Percentiles rank a stretch among this genome's conserved stretches.
phyloP scores from a whole-genome alignment of 305 asterid genomes.

The Salvia sclarea region DNA sequence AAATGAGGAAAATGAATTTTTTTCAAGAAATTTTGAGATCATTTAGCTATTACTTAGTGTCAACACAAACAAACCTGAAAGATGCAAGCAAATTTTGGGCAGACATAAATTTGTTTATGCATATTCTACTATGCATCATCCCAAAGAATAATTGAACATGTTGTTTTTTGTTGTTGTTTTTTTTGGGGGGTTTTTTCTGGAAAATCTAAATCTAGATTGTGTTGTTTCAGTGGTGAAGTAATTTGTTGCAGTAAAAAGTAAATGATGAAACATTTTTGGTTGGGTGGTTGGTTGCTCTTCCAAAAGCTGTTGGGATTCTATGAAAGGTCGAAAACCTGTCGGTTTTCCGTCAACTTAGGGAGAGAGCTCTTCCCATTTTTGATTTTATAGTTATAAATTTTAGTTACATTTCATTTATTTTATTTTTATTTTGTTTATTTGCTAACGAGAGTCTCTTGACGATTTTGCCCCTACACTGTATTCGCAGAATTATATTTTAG shows the following conservation, averaged over 20 bases:
- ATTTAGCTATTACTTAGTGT: constrained; percentile 20
- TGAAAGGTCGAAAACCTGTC: constrained; percentile 37
- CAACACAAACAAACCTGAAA: constrained; percentile 39
- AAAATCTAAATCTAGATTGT: constrained; percentile 7
- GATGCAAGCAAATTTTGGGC: constrained; percentile 28
- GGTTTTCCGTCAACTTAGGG: constrained; percentile 58
- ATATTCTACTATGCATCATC: constrained; percentile 26
- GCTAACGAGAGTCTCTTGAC: too few relatives aligned
- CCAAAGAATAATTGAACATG: not conserved
- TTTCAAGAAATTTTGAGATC: not conserved
- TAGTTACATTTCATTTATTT: not conserved
- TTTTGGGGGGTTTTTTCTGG: not conserved
- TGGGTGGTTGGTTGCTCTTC: constrained; percentile 46
- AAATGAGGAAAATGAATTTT: not conserved
- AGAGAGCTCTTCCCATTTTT: not conserved
- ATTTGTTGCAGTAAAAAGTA: constrained; percentile 5
- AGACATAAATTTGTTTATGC: constrained; percentile 28
- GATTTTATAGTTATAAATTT: too few relatives aligned
- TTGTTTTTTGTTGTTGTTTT: not conserved
- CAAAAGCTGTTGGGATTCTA: constrained; percentile 56
- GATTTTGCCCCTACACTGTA: too few relatives aligned
- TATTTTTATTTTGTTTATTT: too few relatives aligned
- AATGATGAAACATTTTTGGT: constrained; percentile 13
- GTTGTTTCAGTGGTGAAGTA: constrained; percentile 20
- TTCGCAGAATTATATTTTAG: too few relatives aligned